Evolutionary conservation across 1,284 basidiomycete genomes (phyloP).

Genomic region (Taiwanofungus camphoratus): DNA sequence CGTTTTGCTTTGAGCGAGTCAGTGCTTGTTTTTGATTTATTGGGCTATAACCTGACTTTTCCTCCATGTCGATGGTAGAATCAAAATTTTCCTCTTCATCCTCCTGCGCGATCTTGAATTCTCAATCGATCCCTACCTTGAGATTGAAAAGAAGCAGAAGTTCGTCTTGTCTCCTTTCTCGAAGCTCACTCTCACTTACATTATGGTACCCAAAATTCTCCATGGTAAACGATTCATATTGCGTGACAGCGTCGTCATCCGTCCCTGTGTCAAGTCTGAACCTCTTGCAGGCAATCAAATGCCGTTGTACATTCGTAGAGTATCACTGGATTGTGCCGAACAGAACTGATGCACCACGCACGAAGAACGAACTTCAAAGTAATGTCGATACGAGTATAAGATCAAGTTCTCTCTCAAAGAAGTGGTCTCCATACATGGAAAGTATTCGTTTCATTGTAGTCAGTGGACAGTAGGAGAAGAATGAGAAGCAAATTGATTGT

Average conservation of each 20-base stretch:
- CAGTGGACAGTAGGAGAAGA: no score
- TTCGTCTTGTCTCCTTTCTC: slow-evolving; percentile 30
- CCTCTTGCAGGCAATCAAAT: slow-evolving; percentile 47
- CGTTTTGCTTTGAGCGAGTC: slow-evolving; percentile 67
- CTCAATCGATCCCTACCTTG: slow-evolving; percentile 42
- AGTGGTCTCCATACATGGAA: no score
- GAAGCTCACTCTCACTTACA: slow-evolving; percentile 7
- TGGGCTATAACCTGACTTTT: background rate
- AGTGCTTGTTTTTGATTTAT: slow-evolving; percentile 24
- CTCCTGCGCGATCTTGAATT: slow-evolving; percentile 54
- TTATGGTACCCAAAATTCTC: background rate
- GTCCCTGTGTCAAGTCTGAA: slow-evolving; percentile 48
- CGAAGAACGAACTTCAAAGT: no score
- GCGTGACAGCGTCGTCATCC: slow-evolving; percentile 43
- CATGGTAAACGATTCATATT: background rate
- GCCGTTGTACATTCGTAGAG: slow-evolving; percentile 41
- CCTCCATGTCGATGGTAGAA: slow-evolving; percentile 32
- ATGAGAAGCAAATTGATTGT: no score
- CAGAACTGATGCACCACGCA: background rate
- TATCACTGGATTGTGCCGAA: slow-evolving; percentile 4
- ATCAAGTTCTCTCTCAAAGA: no score
- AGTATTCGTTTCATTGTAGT: no score
- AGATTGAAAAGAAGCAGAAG: slow-evolving; percentile 62
- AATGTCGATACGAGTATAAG: no score
- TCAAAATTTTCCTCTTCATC: slow-evolving; percentile 56